Percentiles rank a stretch among this genome's conserved stretches.
phyloP scores from a whole-genome alignment of 345 rosid species.

The Populus euphratica region DNA sequence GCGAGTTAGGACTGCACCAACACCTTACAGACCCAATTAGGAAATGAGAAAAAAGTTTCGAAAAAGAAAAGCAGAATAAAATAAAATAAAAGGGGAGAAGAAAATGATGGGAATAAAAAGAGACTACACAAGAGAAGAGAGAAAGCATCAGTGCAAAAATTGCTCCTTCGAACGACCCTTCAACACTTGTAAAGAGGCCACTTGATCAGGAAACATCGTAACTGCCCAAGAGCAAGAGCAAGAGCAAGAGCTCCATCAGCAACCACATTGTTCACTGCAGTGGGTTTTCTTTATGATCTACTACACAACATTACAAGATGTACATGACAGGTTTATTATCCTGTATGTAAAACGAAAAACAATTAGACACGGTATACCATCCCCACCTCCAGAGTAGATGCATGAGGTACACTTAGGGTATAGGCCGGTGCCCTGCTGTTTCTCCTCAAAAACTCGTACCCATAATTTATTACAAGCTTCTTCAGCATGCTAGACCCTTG shows the following conservation, averaged over 20 bases:
- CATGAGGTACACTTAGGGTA: constrained; percentile 59
- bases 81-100: too few species aligned
- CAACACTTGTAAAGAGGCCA: neutral
- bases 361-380: constrained; percentile 68
- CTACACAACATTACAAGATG: constrained; percentile 22
- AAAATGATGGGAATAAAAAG: neutral
- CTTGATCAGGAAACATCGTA: too few species aligned
- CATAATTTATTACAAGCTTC: constrained; percentile 61
- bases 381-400: constrained; percentile 89
- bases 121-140: too few species aligned
- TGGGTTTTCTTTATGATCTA: constrained; percentile 15
- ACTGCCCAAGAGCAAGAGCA: neutral
- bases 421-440: constrained; percentile 58
- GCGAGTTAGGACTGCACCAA: neutral
- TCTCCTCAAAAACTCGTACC: constrained; percentile 83
- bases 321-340: neutral
- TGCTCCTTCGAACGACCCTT: neutral
- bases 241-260: neutral
- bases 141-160: neutral
- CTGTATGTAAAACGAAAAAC: constrained; percentile 12
- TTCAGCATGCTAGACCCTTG: constrained; percentile 69
- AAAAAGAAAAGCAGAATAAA: too few species aligned
- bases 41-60: neutral
- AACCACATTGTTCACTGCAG: constrained; percentile 2
- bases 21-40: neutral